These are phyloP conservation scores for Hypoxylon sp. DNA, from an alignment of 2,329 filamentous ascomycete species.

Conservation along the genomic window DNA sequence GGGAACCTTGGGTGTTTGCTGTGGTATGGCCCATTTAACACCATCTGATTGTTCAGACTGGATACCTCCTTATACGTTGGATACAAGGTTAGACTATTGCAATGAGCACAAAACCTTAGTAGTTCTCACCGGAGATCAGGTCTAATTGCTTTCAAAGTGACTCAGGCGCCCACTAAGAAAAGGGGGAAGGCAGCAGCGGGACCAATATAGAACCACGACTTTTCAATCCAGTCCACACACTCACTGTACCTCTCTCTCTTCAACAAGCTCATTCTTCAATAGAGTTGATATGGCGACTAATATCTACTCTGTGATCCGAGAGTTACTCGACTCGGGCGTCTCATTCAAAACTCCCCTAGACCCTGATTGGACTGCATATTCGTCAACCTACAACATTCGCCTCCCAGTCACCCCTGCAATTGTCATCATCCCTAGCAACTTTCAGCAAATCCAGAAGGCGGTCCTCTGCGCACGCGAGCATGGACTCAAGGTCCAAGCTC, in stretches of 20 bases:
- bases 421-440: constrained; percentile 48
- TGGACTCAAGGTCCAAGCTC: constrained; percentile 63
- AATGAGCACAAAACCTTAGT: neutral
- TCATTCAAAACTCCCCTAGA: constrained; percentile 17
- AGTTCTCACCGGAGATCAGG: neutral
- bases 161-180: neutral
- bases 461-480: constrained; percentile 58
- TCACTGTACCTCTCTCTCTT: neutral
- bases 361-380: constrained; percentile 44
- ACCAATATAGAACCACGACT: neutral
- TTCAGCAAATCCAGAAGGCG: constrained; percentile 56
- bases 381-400: constrained; percentile 48
- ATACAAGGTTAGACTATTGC: neutral
- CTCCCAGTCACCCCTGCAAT: constrained; percentile 43
- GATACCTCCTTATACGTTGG: neutral
- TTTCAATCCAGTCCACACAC: neutral
- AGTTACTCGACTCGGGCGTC: neutral
- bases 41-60: neutral
- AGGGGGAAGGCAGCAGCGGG: neutral
- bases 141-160: neutral
- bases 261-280: neutral
- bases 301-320: constrained; percentile 2
- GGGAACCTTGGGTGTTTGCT: neutral
- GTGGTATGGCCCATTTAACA: neutral
- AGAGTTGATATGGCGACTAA: constrained; percentile 19